A percentile compares a stretch with the other conserved stretches of the same genome.
phyloP scores from a whole-genome alignment of 805 yeast species.

The Trichomonascus vanleenenianus region DNA sequence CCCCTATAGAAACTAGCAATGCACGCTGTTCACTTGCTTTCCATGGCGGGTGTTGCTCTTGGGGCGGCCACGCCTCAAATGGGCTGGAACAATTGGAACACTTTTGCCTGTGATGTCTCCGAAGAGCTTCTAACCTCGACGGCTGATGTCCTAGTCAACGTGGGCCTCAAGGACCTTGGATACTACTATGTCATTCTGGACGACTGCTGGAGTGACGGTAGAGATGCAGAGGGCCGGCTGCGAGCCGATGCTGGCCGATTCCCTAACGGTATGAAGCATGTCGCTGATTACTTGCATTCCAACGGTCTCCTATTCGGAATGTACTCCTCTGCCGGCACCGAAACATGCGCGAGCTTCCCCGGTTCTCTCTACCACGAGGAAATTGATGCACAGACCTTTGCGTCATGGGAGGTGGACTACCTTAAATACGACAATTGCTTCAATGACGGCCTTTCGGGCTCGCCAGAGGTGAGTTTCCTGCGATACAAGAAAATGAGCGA shows the following conservation, averaged over 20 bases:
- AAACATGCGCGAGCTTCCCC: constrained; percentile 28
- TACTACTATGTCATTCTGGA: constrained; percentile 28
- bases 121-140: constrained; percentile 21
- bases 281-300: constrained; percentile 23
- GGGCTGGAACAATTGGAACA: constrained; percentile 30
- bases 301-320: constrained; percentile 27
- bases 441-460: constrained; percentile 25
- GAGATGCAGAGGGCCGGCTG: constrained; percentile 17
- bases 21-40: no score
- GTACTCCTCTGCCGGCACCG: constrained; percentile 30
- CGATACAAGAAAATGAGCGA: constrained; percentile 27
- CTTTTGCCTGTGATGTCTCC: constrained; percentile 25
- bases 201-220: constrained; percentile 26
- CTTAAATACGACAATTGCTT: constrained; percentile 30
- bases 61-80: constrained; percentile 18
- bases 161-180: constrained; percentile 25
- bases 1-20: no score
- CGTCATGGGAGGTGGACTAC: constrained; percentile 27
- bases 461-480: constrained; percentile 21
- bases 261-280: constrained; percentile 24
- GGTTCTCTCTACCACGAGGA: constrained; percentile 27
- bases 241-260: constrained; percentile 21
- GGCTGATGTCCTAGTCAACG: constrained; percentile 20
- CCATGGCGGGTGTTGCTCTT: no score
- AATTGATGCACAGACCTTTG: constrained; percentile 25